These are phyloP conservation scores for Seiridium cupressi DNA, from an alignment of 2,329 filamentous ascomycete genomes.

Conservation along the genomic window DNA sequence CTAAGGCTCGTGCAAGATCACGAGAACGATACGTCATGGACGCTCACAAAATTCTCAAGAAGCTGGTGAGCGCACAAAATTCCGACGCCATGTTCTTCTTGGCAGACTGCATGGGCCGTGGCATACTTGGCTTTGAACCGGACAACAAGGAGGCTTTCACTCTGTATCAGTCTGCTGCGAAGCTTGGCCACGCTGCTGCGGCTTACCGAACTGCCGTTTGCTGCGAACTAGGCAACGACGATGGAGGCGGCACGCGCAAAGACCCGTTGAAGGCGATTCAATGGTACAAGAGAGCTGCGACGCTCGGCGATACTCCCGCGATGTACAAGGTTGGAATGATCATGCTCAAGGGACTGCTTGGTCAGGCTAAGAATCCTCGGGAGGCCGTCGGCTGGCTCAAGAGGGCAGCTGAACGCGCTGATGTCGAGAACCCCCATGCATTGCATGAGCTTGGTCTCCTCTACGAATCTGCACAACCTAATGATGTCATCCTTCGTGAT, in stretches of 20 bases:
- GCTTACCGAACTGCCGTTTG: slow-evolving; percentile 96
- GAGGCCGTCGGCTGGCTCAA: slow-evolving; percentile 93
- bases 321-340: slow-evolving; percentile 99
- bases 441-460: slow-evolving; percentile 80
- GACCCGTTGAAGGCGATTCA: slow-evolving; percentile 94
- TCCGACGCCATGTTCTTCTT: slow-evolving; percentile 90
- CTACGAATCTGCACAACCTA: slow-evolving; percentile 62
- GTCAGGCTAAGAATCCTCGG: slow-evolving; percentile 75
- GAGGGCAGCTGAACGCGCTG: slow-evolving; percentile 83
- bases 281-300: slow-evolving; percentile 94
- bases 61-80: slow-evolving; percentile 71
- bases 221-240: slow-evolving; percentile 93
- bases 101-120: slow-evolving; percentile 85
- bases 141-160: slow-evolving; percentile 92
- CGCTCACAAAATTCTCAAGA: slow-evolving; percentile 89
- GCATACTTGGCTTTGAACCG: slow-evolving; percentile 71
- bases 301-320: slow-evolving; percentile 84
- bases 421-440: slow-evolving; percentile 89
- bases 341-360: slow-evolving; percentile 86
- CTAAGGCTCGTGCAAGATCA: slow-evolving; percentile 69
- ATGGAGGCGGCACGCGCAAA: slow-evolving; percentile 86
- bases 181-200: slow-evolving; percentile 78
- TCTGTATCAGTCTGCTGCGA: slow-evolving; percentile 91
- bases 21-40: slow-evolving; percentile 84
- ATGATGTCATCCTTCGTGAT: slow-evolving; percentile 76